These are phyloP conservation scores for Cymbidium sinense DNA, from an alignment of 106 monocot genomes.

Conservation along the genomic window DNA sequence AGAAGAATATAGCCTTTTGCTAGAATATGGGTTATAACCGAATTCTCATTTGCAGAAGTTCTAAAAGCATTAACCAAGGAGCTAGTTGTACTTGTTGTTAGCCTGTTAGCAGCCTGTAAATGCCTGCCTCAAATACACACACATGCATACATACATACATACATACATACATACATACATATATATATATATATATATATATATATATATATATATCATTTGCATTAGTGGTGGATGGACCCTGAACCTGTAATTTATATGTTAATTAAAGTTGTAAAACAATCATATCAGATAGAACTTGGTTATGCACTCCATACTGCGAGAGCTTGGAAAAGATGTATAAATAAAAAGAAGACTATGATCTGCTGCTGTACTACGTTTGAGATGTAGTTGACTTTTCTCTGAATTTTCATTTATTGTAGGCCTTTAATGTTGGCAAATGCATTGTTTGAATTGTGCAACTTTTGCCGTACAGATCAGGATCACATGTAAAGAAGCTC, in stretches of 20 bases:
- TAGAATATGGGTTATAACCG: too few species aligned
- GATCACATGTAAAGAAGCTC: not conserved
- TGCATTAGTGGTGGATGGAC: too few species aligned
- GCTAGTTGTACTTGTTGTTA: not conserved
- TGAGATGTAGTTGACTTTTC: not conserved
- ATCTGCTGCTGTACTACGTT: not conserved
- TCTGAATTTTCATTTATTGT: not conserved
- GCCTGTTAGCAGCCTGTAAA: too few species aligned
- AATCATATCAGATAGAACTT: too few species aligned
- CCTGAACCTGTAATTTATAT: too few species aligned
- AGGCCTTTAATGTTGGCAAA: not conserved
- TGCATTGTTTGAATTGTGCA: not conserved
- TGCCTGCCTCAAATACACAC: too few species aligned
- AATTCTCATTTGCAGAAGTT: not conserved
- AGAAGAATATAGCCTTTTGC: not conserved
- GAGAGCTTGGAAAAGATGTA: not conserved
- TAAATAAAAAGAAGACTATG: not conserved
- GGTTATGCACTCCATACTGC: too few species aligned
- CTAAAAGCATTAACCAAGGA: not conserved
- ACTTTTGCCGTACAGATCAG: not conserved
- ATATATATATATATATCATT: too few species aligned
- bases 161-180: too few species aligned
- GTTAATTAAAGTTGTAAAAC: too few species aligned
- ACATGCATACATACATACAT: too few species aligned
- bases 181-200: too few species aligned